Evolutionary conservation across 2,329 filamentous ascomycete genomes (phyloP).

Genomic region (Paraphoma chrysanthemicola): DNA sequence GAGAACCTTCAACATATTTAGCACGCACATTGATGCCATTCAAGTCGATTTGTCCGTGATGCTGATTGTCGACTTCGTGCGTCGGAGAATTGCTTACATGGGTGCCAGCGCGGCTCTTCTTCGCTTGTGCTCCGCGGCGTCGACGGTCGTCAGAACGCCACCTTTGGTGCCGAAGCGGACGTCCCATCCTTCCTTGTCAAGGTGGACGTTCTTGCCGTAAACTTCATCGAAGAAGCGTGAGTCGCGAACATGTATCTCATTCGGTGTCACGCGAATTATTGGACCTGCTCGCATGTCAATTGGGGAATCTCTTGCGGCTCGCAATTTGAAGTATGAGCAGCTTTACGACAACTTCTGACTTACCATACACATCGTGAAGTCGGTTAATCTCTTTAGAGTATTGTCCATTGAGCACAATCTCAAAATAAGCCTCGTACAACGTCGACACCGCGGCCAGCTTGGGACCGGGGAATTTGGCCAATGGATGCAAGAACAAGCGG

Average conservation of each 20-base stretch:
- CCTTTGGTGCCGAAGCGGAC: conserved; percentile 38
- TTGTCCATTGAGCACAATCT: conserved; percentile 39
- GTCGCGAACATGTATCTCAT: conserved; percentile 53
- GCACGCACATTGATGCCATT: no score
- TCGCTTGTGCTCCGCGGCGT: conserved; percentile 38
- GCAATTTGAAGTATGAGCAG: not conserved
- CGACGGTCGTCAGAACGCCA: conserved; percentile 36
- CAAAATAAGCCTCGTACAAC: conserved; percentile 47
- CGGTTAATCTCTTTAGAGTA: conserved; percentile 39
- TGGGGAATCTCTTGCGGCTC: not conserved
- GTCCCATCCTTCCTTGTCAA: conserved; percentile 46
- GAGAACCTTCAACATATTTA: conserved; percentile 36
- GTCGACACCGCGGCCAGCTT: conserved; percentile 36
- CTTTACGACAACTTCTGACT: not conserved
- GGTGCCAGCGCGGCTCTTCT: conserved; percentile 40
- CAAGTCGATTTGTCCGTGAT: no score
- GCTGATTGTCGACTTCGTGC: not conserved
- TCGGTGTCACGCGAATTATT: conserved; percentile 52
- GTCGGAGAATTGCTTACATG: conserved; percentile 30
- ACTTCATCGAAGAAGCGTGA: conserved; percentile 48
- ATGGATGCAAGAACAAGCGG: conserved; percentile 53
- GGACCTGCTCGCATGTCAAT: conserved; percentile 35
- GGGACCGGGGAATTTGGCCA: conserved; percentile 55
- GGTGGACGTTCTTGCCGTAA: conserved; percentile 38
- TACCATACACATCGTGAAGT: conserved; percentile 44